phyloP scores from a whole-genome alignment of 495 filamentous ascomycete genomes.

The Immersiella caudata region DNA sequence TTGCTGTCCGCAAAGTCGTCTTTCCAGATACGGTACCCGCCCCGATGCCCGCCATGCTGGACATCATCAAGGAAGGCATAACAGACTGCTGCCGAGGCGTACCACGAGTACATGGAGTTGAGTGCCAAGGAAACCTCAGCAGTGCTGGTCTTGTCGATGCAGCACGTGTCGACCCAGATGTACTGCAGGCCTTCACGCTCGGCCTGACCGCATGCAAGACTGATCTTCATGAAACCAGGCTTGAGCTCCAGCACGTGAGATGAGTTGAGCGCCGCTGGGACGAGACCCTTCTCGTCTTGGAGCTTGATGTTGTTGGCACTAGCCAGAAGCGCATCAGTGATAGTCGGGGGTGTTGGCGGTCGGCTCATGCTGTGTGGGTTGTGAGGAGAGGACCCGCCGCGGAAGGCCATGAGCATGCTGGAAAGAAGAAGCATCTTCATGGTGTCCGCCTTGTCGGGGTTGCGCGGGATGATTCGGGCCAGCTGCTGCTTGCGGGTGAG shows the following conservation, averaged over 20 bases:
- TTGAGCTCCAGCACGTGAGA: constrained; percentile 28
- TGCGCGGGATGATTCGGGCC: constrained; percentile 13
- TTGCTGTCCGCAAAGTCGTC: constrained; percentile 26
- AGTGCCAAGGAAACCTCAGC: constrained; percentile 34
- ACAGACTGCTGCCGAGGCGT: constrained; percentile 27
- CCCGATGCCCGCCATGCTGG: constrained; percentile 20
- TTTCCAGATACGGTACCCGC: constrained; percentile 33
- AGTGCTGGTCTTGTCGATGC: constrained; percentile 31
- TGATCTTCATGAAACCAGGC: constrained; percentile 30
- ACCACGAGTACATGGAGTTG: constrained; percentile 36
- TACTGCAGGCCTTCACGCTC: constrained; percentile 23
- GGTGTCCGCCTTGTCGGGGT: constrained; percentile 26
- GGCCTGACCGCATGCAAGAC: constrained; percentile 29
- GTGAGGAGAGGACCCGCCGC: constrained; percentile 15
- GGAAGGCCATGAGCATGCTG: constrained; percentile 34
- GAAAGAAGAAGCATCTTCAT: constrained; percentile 33
- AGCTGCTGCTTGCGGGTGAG: constrained; percentile 15
- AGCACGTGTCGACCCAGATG: constrained; percentile 35
- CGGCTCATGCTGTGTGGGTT: not conserved
- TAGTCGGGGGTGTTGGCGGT: constrained; percentile 6
- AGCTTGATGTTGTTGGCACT: not conserved
- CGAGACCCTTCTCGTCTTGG: constrained; percentile 3
- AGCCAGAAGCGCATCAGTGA: constrained; percentile 14
- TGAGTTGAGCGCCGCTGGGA: constrained; percentile 10
- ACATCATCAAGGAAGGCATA: constrained; percentile 35